These are phyloP conservation scores for Grosmannia huntii DNA, from an alignment of 2,329 filamentous ascomycete genomes.

Conservation along the genomic window DNA sequence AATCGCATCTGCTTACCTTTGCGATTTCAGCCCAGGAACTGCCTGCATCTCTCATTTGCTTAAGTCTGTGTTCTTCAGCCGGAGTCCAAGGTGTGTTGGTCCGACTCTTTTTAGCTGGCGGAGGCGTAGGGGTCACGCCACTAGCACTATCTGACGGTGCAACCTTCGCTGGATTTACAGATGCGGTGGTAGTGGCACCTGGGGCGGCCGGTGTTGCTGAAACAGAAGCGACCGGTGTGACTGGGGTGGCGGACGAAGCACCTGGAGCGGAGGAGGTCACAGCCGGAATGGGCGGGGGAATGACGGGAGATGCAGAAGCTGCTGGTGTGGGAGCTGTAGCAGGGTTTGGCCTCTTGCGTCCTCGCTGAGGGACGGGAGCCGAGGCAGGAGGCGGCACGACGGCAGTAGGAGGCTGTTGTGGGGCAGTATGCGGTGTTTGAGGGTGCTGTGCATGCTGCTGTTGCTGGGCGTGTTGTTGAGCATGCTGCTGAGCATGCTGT, in stretches of 20 bases:
- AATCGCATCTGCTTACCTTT: constrained; percentile 48
- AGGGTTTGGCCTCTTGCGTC: constrained; percentile 28
- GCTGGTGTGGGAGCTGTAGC: constrained; percentile 13
- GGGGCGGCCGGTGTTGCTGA: constrained; percentile 6
- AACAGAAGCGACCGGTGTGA: constrained; percentile 23
- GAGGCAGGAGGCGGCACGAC: constrained; percentile 14
- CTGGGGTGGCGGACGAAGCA: constrained; percentile 20
- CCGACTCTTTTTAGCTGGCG: constrained; percentile 75
- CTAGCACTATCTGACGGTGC: constrained; percentile 9
- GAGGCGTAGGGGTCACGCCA: constrained; percentile 26
- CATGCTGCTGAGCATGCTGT: constrained; percentile 21
- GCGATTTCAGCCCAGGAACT: constrained; percentile 97
- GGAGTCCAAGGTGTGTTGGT: constrained; percentile 99
- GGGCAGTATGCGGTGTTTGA: constrained; percentile 2
- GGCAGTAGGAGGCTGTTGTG: constrained; percentile 10
- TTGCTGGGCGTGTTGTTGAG: constrained; percentile 22
- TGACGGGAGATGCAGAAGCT: constrained; percentile 12
- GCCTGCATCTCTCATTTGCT: constrained; percentile 85
- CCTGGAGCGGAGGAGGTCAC: constrained; percentile 12
- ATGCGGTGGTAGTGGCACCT: constrained; percentile 10
- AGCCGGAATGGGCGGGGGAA: constrained; percentile 14
- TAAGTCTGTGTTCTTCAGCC: constrained; percentile 80
- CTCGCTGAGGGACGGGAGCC: constrained; percentile 18
- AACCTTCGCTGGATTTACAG: constrained; percentile 9
- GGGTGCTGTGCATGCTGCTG: constrained; percentile 21